These are phyloP conservation scores for Thelonectria blattea DNA, from an alignment of 2,329 filamentous ascomycete species.

Conservation along the genomic window DNA sequence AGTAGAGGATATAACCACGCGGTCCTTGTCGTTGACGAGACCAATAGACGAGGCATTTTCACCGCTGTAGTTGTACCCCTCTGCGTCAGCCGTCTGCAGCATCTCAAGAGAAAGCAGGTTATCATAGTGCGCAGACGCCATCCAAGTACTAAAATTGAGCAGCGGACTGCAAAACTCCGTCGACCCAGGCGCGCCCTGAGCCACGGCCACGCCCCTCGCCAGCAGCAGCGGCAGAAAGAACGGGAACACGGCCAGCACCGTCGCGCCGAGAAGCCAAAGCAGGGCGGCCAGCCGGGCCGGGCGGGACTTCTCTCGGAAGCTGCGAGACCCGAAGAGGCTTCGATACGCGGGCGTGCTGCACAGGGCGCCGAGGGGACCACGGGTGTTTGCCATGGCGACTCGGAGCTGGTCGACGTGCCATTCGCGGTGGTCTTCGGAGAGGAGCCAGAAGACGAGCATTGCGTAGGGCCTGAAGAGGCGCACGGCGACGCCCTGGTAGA, in stretches of 20 bases:
- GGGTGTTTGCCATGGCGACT: conserved; percentile 8
- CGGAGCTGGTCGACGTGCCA: conserved; percentile 11
- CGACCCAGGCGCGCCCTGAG: conserved; percentile 1
- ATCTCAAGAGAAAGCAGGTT: neutral
- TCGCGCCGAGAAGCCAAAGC: neutral
- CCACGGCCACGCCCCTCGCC: neutral
- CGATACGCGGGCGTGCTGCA: neutral
- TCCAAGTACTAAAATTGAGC: conserved; percentile 1
- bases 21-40: neutral
- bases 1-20: neutral
- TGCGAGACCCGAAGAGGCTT: neutral
- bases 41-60: neutral
- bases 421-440: conserved; percentile 2
- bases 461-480: conserved; percentile 9
- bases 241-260: neutral
- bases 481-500: conserved; percentile 13
- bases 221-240: neutral
- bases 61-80: neutral
- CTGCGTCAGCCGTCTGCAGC: neutral
- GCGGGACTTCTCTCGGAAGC: neutral
- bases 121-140: neutral
- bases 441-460: conserved; percentile 8
- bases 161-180: neutral
- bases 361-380: neutral
- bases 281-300: neutral